Percentiles rank a stretch among this genome's conserved stretches.
These are phyloP conservation scores for Calonectria montana DNA, from an alignment of 2,329 filamentous ascomycete genomes.

Conservation along the genomic window DNA sequence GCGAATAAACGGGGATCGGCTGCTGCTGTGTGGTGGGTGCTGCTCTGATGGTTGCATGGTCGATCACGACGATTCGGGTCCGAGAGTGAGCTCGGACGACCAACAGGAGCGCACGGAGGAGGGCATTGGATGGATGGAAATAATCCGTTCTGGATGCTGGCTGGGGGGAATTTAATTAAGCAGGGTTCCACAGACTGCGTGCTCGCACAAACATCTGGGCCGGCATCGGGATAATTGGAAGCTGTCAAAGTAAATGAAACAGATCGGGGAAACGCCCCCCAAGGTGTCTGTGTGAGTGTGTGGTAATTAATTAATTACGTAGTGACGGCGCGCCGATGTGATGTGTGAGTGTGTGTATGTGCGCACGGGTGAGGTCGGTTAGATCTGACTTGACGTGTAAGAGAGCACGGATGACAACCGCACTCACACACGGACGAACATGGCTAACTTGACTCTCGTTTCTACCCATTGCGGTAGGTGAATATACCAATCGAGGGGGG, in stretches of 20 bases:
- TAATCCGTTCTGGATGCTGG: not conserved
- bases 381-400: constrained; percentile 2
- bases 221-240: not conserved
- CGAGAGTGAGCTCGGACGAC: not conserved
- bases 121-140: not conserved
- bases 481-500: not conserved
- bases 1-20: not conserved
- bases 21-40: not conserved
- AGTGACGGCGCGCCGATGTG: not conserved
- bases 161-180: not conserved
- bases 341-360: not conserved
- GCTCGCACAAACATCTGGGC: not conserved
- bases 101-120: not conserved
- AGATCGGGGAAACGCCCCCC: not conserved
- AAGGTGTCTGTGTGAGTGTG: not conserved
- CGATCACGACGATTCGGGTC: not conserved
- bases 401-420: not conserved
- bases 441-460: not conserved
- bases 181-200: not conserved
- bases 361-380: not conserved
- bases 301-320: constrained; percentile 2
- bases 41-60: not conserved
- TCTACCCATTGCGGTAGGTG: not conserved
- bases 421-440: not conserved
- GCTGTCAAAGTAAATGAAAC: not conserved